These are phyloP conservation scores for Mycena venus DNA, from an alignment of 768 basidiomycete species.

Conservation along the genomic window DNA sequence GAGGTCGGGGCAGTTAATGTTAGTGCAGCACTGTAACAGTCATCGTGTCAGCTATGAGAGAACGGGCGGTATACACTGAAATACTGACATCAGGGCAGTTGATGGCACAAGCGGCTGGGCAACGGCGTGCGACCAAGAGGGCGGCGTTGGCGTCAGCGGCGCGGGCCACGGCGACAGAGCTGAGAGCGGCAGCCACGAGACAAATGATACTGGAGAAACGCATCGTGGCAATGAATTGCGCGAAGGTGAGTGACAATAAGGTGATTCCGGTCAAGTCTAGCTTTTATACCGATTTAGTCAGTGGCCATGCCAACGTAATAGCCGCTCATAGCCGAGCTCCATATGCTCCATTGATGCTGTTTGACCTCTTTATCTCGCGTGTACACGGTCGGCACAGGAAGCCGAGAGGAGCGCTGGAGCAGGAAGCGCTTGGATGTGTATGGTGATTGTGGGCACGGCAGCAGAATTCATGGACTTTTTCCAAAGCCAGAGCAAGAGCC, in stretches of 20 bases:
- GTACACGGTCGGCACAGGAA: no score
- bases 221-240: conserved; percentile 2
- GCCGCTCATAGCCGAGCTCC: background rate
- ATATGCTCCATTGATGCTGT: background rate
- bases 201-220: conserved; percentile 5
- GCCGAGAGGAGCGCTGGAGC: no score
- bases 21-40: conserved; percentile 8
- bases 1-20: conserved; percentile 9
- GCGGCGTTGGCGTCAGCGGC: conserved; percentile 8
- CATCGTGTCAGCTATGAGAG: background rate
- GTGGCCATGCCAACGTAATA: background rate
- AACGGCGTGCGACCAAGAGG: conserved; percentile 10
- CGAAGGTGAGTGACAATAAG: background rate
- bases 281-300: background rate
- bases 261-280: background rate
- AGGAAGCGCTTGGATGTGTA: no score
- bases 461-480: no score
- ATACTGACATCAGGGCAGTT: conserved; percentile 11
- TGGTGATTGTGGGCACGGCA: no score
- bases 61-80: background rate
- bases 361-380: no score
- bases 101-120: conserved; percentile 9
- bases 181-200: conserved; percentile 7
- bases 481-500: no score
- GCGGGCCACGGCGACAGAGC: conserved; percentile 4